These are phyloP conservation scores for Linum lewisii DNA, from an alignment of 345 rosid genomes.

Conservation along the genomic window DNA sequence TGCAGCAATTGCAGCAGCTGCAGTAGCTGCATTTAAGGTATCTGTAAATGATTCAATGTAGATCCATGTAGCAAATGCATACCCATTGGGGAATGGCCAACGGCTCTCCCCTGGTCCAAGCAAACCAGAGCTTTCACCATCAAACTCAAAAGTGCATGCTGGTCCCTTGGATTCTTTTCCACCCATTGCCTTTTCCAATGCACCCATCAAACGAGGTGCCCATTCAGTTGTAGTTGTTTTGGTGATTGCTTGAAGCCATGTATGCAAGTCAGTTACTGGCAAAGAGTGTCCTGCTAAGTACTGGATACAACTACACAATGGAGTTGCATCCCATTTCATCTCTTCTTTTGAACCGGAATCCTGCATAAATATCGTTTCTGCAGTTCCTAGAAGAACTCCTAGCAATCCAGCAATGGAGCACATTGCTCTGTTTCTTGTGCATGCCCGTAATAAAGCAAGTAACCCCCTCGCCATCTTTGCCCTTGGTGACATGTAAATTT, in stretches of 20 bases:
- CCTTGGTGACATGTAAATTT: slow-evolving; percentile 74
- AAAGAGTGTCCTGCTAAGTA: slow-evolving; percentile 88
- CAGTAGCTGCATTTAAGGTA: slow-evolving; percentile 94
- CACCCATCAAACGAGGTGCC: slow-evolving; percentile 67
- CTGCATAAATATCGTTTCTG: slow-evolving; percentile 61
- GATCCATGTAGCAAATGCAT: slow-evolving; percentile 94
- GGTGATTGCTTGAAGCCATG: slow-evolving; percentile 69
- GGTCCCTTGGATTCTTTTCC: slow-evolving; percentile 98
- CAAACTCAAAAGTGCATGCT: slow-evolving; percentile 85
- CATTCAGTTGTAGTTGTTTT: slow-evolving; percentile 48
- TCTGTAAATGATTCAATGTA: slow-evolving; percentile 98
- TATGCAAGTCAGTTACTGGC: slow-evolving; percentile 67
- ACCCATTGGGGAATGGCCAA: slow-evolving; percentile 96
- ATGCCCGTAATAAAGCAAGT: slow-evolving; percentile 82
- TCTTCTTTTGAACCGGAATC: slow-evolving; percentile 39
- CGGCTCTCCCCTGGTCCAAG: slow-evolving; percentile 99
- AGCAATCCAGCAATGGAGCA: slow-evolving; percentile 89
- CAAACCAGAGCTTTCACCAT: slow-evolving; percentile 98
- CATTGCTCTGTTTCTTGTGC: slow-evolving; percentile 99
- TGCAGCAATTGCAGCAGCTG: slow-evolving; percentile 96
- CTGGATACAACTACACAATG: slow-evolving; percentile 76
- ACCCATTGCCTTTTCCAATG: slow-evolving; percentile 79
- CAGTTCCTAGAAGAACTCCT: slow-evolving; percentile 76
- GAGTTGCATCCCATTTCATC: slow-evolving; percentile 64
- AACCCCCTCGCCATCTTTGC: slow-evolving; percentile 89